Evolutionary conservation across 805 yeast genomes (phyloP).

Genomic region (Candida nanaspora): DNA sequence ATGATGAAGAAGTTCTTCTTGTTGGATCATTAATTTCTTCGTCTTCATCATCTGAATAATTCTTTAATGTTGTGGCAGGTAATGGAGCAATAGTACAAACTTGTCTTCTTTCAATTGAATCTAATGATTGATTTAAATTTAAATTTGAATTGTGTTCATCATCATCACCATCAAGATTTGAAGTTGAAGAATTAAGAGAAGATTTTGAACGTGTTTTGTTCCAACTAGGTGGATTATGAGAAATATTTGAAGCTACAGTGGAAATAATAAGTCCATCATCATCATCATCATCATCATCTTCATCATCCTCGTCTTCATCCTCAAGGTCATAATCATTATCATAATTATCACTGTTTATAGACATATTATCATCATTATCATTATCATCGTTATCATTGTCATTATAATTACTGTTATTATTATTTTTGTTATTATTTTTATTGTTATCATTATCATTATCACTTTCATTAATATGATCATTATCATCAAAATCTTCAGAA

Average conservation of each 20-base stretch:
- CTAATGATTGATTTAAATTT: not conserved
- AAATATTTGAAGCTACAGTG: constrained; percentile 14
- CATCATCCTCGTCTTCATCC: constrained; percentile 13
- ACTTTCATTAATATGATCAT: too few relatives aligned
- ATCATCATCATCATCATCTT: constrained; percentile 18
- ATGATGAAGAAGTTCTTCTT: too few relatives aligned
- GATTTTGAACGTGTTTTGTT: constrained; percentile 3
- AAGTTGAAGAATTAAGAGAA: constrained; percentile 7
- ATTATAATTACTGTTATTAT: constrained; percentile 13
- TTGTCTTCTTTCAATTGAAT: constrained; percentile 2
- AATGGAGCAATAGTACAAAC: constrained; percentile 62
- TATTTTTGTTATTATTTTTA: too few relatives aligned
- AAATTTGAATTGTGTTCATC: not conserved
- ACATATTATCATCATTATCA: not conserved
- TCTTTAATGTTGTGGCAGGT: constrained; percentile 84
- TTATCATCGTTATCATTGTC: constrained; percentile 12
- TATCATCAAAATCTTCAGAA: too few relatives aligned
- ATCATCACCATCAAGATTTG: not conserved
- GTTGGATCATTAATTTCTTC: constrained; percentile 43
- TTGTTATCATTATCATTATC: too few relatives aligned
- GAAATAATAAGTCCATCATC: constrained; percentile 20
- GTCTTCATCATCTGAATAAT: constrained; percentile 55
- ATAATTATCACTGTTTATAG: constrained; percentile 13
- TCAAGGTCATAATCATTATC: too few relatives aligned
- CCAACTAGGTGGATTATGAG: constrained; percentile 22